Percentiles rank a stretch among this genome's conserved stretches.
Conservation (phyloP, 164 flowering plant genomes). For the Cinnamomum chago region DNA sequence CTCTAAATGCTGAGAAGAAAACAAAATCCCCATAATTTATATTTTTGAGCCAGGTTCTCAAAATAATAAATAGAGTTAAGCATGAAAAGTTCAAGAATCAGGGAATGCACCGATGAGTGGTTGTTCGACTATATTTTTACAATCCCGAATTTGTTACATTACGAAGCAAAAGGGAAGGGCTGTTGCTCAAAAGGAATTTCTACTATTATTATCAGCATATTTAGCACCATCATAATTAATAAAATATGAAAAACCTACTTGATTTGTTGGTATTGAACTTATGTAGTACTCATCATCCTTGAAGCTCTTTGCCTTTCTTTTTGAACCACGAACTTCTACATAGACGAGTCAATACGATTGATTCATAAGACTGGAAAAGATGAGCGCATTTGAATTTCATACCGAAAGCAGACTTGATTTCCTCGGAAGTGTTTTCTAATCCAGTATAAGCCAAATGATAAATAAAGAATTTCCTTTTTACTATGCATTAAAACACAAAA, state of each 20-base stretch:
- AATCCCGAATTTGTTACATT: background rate
- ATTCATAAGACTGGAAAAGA: background rate
- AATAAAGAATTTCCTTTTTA: background rate
- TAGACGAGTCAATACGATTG: background rate
- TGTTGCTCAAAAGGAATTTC: background rate
- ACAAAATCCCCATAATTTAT: background rate
- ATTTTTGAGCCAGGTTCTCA: background rate
- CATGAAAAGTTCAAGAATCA: too few species aligned
- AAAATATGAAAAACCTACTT: constrained; percentile 37
- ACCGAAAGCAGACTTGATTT: too few species aligned
- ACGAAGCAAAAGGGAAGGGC: background rate
- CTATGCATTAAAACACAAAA: background rate
- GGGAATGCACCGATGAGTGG: too few species aligned
- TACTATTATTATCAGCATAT: background rate
- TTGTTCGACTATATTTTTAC: too few species aligned
- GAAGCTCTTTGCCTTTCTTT: constrained; percentile 75
- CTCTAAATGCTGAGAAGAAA: constrained; percentile 62
- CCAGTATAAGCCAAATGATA: background rate
- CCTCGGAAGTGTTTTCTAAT: background rate
- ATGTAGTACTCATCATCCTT: constrained; percentile 90
- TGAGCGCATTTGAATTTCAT: background rate
- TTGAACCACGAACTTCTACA: constrained; percentile 39
- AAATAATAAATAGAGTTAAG: background rate
- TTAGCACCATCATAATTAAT: background rate
- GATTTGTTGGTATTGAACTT: constrained; percentile 80